Percentiles rank a stretch among this genome's conserved stretches.
These are phyloP conservation scores for Globisporangium perplexum DNA, from an alignment of 352 stramenopile genomes.

Conservation along the genomic window DNA sequence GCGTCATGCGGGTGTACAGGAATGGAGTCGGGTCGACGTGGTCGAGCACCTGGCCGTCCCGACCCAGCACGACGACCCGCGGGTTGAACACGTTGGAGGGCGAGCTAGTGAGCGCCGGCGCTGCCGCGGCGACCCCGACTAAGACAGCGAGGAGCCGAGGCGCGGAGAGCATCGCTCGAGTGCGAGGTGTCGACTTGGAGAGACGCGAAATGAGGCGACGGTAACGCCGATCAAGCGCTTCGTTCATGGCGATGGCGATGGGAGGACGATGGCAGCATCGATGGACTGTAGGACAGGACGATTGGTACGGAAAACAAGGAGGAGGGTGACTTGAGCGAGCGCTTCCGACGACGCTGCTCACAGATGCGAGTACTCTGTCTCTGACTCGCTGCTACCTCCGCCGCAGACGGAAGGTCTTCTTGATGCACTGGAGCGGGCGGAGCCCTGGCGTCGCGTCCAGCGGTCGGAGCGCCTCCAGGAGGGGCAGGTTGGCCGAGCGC, in stretches of 20 bases:
- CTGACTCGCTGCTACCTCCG: conserved; percentile 4
- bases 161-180: neutral
- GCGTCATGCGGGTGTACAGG: conserved; percentile 10
- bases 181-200: no score
- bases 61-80: conserved; percentile 29
- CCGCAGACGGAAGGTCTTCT: conserved; percentile 7
- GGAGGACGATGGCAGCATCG: no score
- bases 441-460: conserved; percentile 54
- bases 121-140: neutral
- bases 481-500: conserved; percentile 44
- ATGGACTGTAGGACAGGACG: no score
- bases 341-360: conserved; percentile 8
- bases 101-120: neutral
- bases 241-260: no score
- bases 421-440: conserved; percentile 47
- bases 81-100: conserved; percentile 7
- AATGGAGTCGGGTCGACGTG: conserved; percentile 27
- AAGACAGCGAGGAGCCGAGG: neutral
- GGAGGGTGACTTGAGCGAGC: neutral
- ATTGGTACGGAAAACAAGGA: no score
- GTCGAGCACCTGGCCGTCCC: conserved; percentile 24
- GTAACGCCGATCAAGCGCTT: no score
- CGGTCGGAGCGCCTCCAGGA: conserved; percentile 28
- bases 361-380: no score
- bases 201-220: no score